A percentile compares a stretch with the other conserved stretches of the same genome.
Evolutionary conservation across 176 grass and related monocot genomes (phyloP).

Genomic region (Oryza glumipatula): DNA sequence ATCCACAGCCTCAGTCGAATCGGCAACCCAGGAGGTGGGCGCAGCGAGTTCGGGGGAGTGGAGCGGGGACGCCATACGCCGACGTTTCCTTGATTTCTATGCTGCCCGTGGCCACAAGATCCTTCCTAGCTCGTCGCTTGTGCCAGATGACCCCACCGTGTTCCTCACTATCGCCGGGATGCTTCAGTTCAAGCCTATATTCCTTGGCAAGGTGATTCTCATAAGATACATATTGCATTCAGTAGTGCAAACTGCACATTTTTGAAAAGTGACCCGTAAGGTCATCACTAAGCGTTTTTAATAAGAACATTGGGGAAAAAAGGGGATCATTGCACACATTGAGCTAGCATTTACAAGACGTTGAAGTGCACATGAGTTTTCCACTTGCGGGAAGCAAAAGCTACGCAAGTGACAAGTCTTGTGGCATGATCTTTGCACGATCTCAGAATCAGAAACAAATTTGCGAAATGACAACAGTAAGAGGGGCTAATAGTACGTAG

Average conservation of each 20-base stretch:
- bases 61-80: conserved; percentile 74
- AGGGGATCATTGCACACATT: not conserved
- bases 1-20: conserved; percentile 49
- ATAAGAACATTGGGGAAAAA: not conserved
- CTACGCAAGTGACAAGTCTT: not conserved
- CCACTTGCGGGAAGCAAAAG: not conserved
- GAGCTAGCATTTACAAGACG: not conserved
- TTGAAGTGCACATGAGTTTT: not conserved
- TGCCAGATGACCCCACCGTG: conserved; percentile 90
- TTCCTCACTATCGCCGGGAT: conserved; percentile 95
- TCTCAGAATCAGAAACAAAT: not conserved
- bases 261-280: not conserved
- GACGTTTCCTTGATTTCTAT: conserved; percentile 84
- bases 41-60: conserved; percentile 30
- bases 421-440: not conserved
- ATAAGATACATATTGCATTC: not conserved
- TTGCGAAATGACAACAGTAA: not conserved
- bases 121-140: conserved; percentile 86
- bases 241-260: not conserved
- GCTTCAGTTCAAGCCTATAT: conserved; percentile 99
- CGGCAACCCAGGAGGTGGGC: conserved; percentile 41
- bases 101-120: conserved; percentile 82
- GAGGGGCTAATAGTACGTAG: not conserved
- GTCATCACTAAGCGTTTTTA: not conserved
- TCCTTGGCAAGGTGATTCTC: conserved; percentile 83